Evolutionary conservation across 768 basidiomycete species (phyloP), one percentile per base, ranked within the genome.

Genomic region (Podaxis mareebaensis): DNA sequence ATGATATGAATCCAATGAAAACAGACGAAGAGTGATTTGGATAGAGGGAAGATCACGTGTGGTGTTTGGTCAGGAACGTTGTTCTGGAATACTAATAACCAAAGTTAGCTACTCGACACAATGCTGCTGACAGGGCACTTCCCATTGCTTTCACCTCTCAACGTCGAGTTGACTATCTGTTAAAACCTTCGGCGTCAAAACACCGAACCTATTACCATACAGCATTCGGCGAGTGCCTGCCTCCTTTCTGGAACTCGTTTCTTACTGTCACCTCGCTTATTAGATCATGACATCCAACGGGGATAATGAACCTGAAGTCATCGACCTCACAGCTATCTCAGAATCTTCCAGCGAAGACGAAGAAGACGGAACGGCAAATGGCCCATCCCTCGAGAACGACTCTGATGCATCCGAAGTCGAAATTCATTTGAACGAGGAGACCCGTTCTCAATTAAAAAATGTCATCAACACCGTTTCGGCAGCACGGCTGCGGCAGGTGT

Each of bases 391-490:
- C 51, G 67, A 60, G 20, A 53, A 53, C 28, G 17, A 58, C 24
- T 61, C 56, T 22, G 61, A 66, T 33, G 55, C 28, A 11, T 76
- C 74, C 52, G 77, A 77, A 40, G 74, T 75, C 54, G 75, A 77
- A 66, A 75, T 77, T 60, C 70, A 71, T 10, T 62, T 83, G 22
- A 76, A 78, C 68, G 75, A 71, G 51, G 72, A 74, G 20, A 78
- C 82, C 4, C 78, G 81, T 40, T 71, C 73, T 6, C 78, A 79
- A 63, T 71, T 85, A 53, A 77, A 75, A 46, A 72, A 70, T 13
- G 81, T 81, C 3, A 79, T 85, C 65, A 71, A 73, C 55, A 73
- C 76, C 15, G 71, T 81, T 52, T 76, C 81, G 26, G 80, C 81
- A 68, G 70, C 73, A 55, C 79, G 77, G 60, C 73, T 85, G 42